A percentile compares a stretch with the other conserved stretches of the same genome.
Conservation (phyloP, 371 early-diverging fungal species). For the Mortierella sp. region DNA sequence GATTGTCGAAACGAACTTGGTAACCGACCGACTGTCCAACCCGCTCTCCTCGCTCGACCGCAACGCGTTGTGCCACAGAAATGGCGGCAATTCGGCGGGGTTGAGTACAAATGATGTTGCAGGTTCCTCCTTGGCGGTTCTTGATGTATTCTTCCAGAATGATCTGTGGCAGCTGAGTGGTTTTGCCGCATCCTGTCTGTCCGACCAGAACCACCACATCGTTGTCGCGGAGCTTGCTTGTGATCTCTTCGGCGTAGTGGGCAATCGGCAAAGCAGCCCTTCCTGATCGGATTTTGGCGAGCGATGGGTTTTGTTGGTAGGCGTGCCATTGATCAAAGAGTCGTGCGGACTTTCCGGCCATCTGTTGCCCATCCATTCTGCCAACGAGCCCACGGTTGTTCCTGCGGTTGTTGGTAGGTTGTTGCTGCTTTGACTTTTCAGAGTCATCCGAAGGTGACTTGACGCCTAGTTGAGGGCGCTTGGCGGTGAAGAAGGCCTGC, state of each 20-base stretch:
- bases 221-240: slow-evolving; percentile 67
- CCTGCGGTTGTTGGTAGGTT: slow-evolving; percentile 17
- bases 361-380: slow-evolving; percentile 40
- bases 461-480: slow-evolving; percentile 27
- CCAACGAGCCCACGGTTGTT: slow-evolving; percentile 47
- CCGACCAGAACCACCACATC: slow-evolving; percentile 76
- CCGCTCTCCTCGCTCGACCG: slow-evolving; percentile 69
- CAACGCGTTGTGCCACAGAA: slow-evolving; percentile 85
- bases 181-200: slow-evolving; percentile 90
- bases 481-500: slow-evolving; percentile 44
- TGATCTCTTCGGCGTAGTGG: slow-evolving; percentile 56
- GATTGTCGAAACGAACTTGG: slow-evolving; percentile 73
- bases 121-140: slow-evolving; percentile 44
- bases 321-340: slow-evolving; percentile 37
- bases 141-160: slow-evolving; percentile 67
- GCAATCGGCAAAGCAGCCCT: slow-evolving; percentile 55
- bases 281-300: slow-evolving; percentile 41
- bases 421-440: slow-evolving; percentile 16
- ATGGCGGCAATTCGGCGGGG: slow-evolving; percentile 90
- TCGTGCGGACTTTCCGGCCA: slow-evolving; percentile 52
- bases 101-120: slow-evolving; percentile 84
- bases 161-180: slow-evolving; percentile 84
- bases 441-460: slow-evolving; percentile 4
- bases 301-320: slow-evolving; percentile 46
- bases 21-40: slow-evolving; percentile 73